phyloP scores from a whole-genome alignment of 257 asterid genomes.

The Solanum virginianum region DNA sequence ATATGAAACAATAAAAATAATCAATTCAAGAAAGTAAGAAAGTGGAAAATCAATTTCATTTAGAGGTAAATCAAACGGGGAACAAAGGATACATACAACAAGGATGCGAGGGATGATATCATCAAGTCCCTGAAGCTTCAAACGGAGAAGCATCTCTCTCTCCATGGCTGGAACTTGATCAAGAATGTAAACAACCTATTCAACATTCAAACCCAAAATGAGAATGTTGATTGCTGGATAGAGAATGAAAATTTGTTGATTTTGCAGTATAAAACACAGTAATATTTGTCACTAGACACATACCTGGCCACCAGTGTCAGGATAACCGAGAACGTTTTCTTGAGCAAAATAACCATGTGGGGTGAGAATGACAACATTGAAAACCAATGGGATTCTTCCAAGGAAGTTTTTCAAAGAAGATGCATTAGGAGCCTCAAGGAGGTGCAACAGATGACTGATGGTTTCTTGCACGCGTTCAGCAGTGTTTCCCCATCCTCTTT shows the following conservation, averaged over 20 bases:
- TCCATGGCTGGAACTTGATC: slow-evolving; percentile 34
- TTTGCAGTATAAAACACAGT: neutral
- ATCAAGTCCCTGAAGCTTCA: slow-evolving; percentile 23
- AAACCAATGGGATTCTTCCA: slow-evolving; percentile 20
- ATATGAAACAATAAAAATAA: neutral
- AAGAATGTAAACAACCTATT: slow-evolving; percentile 24
- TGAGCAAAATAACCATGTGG: slow-evolving; percentile 34
- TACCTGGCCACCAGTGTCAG: slow-evolving; percentile 34
- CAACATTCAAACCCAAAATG: neutral
- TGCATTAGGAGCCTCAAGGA: slow-evolving; percentile 19
- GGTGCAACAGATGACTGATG: slow-evolving; percentile 5
- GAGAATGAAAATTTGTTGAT: neutral
- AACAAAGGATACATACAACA: slow-evolving; percentile 1
- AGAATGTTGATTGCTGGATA: neutral
- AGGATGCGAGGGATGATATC: slow-evolving; percentile 25
- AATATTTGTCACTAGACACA: neutral
- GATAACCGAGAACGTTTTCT: slow-evolving; percentile 27
- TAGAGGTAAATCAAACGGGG: neutral
- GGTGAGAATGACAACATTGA: slow-evolving; percentile 20
- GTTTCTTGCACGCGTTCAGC: slow-evolving; percentile 7
- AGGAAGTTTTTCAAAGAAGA: slow-evolving; percentile 17
- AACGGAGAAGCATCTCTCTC: slow-evolving; percentile 19
- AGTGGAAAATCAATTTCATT: neutral
- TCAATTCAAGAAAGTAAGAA: neutral
- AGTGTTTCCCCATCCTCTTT: slow-evolving; percentile 13